phyloP scores from a whole-genome alignment of 495 filamentous ascomycete genomes.

The Schizothecium vesticola region DNA sequence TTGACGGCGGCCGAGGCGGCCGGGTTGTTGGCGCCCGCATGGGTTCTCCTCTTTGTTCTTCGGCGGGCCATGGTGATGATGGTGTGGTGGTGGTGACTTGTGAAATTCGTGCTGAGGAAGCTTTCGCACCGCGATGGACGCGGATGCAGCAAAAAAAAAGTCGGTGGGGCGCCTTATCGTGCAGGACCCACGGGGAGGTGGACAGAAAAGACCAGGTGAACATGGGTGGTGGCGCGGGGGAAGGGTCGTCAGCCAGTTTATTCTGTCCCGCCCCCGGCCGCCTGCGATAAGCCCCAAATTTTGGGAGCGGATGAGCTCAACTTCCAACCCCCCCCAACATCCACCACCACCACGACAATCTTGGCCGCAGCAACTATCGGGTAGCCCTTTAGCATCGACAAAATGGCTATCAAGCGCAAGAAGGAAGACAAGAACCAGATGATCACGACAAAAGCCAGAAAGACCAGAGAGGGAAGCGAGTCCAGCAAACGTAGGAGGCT shows the following conservation, averaged over 20 bases:
- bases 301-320: conserved; percentile 6
- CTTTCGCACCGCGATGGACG: not conserved
- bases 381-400: not conserved
- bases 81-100: conserved; percentile 11
- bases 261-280: not conserved
- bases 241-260: not conserved
- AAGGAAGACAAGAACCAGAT: not conserved
- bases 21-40: conserved; percentile 64
- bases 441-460: not conserved
- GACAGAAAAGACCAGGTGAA: not conserved
- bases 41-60: conserved; percentile 85
- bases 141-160: conserved; percentile 24
- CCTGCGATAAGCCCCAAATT: conserved; percentile 24
- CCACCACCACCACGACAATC: not conserved
- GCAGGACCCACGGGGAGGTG: conserved; percentile 1
- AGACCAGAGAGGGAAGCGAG: not conserved
- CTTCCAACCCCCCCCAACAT: not conserved
- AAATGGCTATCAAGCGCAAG: not conserved
- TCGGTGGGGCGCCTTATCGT: conserved; percentile 31
- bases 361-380: conserved; percentile 17
- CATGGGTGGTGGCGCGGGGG: not conserved
- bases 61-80: conserved; percentile 63
- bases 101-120: conserved; percentile 2
- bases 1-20: conserved; percentile 27
- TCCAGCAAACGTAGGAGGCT: not conserved